Base-by-base conservation (phyloP, 768 basidiomycete genomes). In the Cystobasidium ongulense region DNA sequence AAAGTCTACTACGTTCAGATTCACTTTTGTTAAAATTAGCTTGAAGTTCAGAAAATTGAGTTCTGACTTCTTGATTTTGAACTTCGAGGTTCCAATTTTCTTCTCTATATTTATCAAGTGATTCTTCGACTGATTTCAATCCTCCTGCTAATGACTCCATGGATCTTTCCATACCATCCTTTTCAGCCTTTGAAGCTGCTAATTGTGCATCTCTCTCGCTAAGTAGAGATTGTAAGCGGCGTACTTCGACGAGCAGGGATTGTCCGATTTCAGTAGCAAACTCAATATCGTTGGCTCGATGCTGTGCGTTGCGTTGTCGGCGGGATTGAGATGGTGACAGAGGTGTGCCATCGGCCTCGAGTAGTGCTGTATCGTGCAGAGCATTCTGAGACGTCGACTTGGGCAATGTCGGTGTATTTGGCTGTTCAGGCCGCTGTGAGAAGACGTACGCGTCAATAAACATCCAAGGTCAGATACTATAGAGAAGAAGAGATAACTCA, bases 21-120 rank as follows among this genome's bases (percentile, higher is more conserved):
- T 94, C 91, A 25, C 90, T 83, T 54, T 90, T 88, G 76, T 87
- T 85, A 1, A 85, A 82, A 8, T 87, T 84, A 21, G 87, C 81
- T 75, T 90, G 88, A 0, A 87, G 85, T 62, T 90, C 88, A 35
- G 85, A 79, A 57, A 89, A 84, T 76, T 90, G 87, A 0, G 86
- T 82, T 43, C 88, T 88, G 27, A 93, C 85, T 74, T 96, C 93
- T 80, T 98, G 95, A 33, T 92, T 83, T 18, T 86, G 86, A 62
- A 97, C 92, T 83, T 98, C 95, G 72, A 97, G 87, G 79, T 98
- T 95, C 96, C 96, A 98, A 81, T 96, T 98, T 82, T 94, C 92
- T 82, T 98, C 95, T 82, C 92, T 92, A 87, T 88, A 95, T 76
- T 92, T 92, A 81, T 97, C 95, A 73, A 90, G 85, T 74, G 84